phyloP scores from a whole-genome alignment of 2,329 filamentous ascomycete species.

The Claviceps spartinae region DNA sequence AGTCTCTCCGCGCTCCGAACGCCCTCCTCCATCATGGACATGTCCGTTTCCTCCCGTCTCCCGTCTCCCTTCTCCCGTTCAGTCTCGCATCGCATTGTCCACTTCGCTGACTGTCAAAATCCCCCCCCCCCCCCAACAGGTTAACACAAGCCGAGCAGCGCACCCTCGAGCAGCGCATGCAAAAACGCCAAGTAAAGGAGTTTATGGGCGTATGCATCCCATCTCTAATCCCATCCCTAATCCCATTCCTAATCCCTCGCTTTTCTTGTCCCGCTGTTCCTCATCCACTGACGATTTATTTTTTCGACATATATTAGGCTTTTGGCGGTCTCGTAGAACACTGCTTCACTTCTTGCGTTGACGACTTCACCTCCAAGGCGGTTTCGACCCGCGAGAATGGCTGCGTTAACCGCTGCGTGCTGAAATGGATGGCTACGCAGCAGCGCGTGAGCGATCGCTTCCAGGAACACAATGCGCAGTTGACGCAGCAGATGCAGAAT shows the following conservation, averaged over 20 bases:
- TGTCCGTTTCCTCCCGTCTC: conserved; percentile 3
- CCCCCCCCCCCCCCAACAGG: conserved; percentile 17
- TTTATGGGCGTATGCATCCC: conserved; percentile 83
- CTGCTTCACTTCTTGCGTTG: conserved; percentile 95
- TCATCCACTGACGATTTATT: background rate
- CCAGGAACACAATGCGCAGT: conserved; percentile 54
- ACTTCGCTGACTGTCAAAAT: too few species aligned
- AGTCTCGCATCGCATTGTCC: background rate
- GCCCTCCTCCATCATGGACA: conserved; percentile 6
- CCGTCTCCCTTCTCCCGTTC: background rate
- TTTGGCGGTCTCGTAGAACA: conserved; percentile 46
- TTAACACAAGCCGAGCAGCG: conserved; percentile 73
- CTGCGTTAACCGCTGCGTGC: conserved; percentile 88
- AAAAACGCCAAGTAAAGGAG: conserved; percentile 97
- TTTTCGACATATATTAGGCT: conserved; percentile 12
- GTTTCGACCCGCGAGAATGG: conserved; percentile 76
- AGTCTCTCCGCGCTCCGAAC: background rate
- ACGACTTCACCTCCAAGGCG: conserved; percentile 96
- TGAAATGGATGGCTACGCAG: conserved; percentile 88
- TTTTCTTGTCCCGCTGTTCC: background rate
- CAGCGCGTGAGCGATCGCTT: conserved; percentile 87
- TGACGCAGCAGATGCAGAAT: conserved; percentile 36
- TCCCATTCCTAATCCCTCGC: conserved; percentile 23
- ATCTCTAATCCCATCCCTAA: conserved; percentile 16
- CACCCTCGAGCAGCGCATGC: conserved; percentile 87